Percentiles rank a stretch among this genome's conserved stretches.
phyloP scores from a whole-genome alignment of 2,329 filamentous ascomycete genomes.

The Xylariaceae sp. region DNA sequence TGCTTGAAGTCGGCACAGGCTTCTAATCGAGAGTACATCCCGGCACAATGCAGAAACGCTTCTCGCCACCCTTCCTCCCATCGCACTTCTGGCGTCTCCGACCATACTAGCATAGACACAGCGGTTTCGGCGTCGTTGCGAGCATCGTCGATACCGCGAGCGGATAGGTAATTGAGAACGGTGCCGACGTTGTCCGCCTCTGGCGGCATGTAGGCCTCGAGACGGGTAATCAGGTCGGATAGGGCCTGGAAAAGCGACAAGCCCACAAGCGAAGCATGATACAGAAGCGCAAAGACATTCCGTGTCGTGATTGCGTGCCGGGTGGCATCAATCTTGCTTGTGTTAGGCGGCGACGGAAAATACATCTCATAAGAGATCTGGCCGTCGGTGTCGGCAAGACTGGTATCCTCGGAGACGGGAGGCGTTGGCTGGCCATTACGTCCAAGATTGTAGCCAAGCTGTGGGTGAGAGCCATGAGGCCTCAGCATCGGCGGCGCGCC shows the following conservation, averaged over 20 bases:
- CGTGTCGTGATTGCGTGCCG: slow-evolving; percentile 67
- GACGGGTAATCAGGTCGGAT: slow-evolving; percentile 61
- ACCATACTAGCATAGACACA: slow-evolving; percentile 65
- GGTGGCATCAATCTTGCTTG: slow-evolving; percentile 51
- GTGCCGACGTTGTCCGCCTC: slow-evolving; percentile 60
- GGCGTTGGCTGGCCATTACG: slow-evolving; percentile 45
- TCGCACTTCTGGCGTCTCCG: slow-evolving; percentile 61
- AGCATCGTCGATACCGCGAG: slow-evolving; percentile 65
- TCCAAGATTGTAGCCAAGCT: slow-evolving; percentile 29
- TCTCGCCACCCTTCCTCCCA: slow-evolving; percentile 72
- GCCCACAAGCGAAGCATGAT: slow-evolving; percentile 66
- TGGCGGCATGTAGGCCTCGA: slow-evolving; percentile 60
- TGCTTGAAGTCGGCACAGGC: slow-evolving; percentile 57
- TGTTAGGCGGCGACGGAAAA: slow-evolving; percentile 59
- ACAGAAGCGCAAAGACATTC: slow-evolving; percentile 69
- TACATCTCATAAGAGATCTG: slow-evolving; percentile 65
- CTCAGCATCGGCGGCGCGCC: slow-evolving; percentile 46
- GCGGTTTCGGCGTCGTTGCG: slow-evolving; percentile 63
- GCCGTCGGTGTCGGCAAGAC: slow-evolving; percentile 50
- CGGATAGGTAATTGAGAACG: slow-evolving; percentile 63
- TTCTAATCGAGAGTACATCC: slow-evolving; percentile 62
- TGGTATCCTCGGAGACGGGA: slow-evolving; percentile 49
- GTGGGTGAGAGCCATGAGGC: slow-evolving; percentile 34
- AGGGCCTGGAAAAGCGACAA: slow-evolving; percentile 65
- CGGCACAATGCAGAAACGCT: slow-evolving; percentile 67